These are phyloP conservation scores for Zymoseptoria pseudotritici DNA, from an alignment of 2,329 filamentous ascomycete species.

Conservation along the genomic window DNA sequence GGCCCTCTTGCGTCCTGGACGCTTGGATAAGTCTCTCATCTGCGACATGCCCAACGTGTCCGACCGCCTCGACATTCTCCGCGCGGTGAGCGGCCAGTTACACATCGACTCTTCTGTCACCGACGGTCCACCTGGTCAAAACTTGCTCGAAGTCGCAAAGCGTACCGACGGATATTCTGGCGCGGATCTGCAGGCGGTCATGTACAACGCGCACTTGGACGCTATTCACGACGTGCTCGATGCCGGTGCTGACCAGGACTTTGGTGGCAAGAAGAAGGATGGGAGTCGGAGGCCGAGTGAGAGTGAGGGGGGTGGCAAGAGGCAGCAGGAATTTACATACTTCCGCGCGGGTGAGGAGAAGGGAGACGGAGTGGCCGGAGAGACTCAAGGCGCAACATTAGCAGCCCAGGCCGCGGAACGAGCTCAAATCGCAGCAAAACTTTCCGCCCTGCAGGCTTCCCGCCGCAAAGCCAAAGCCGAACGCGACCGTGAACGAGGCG, in stretches of 20 bases:
- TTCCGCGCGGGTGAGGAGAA: slow-evolving; percentile 67
- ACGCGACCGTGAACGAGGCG: not conserved
- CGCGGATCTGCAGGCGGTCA: slow-evolving; percentile 86
- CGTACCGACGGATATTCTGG: slow-evolving; percentile 86
- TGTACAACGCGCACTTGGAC: slow-evolving; percentile 94
- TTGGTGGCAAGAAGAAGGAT: slow-evolving; percentile 28
- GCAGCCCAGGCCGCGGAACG: slow-evolving; percentile 51
- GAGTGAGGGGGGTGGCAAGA: not conserved
- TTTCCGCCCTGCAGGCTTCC: slow-evolving; percentile 68
- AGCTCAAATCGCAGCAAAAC: slow-evolving; percentile 70
- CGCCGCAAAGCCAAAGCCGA: slow-evolving; percentile 55
- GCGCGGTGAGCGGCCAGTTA: slow-evolving; percentile 74
- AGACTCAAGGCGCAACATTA: not conserved
- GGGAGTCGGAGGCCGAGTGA: slow-evolving; percentile 12
- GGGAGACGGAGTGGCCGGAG: no score
- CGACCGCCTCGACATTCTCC: slow-evolving; percentile 82
- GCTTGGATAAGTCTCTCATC: slow-evolving; percentile 84
- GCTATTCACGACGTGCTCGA: slow-evolving; percentile 88
- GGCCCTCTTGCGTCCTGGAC: slow-evolving; percentile 80
- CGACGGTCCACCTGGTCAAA: slow-evolving; percentile 21
- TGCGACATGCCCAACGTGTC: slow-evolving; percentile 78
- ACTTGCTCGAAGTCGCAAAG: slow-evolving; percentile 64
- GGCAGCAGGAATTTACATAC: slow-evolving; percentile 40
- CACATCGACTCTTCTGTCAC: slow-evolving; percentile 60
- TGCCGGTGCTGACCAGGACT: slow-evolving; percentile 25